These are phyloP conservation scores for Vanilla planifolia DNA, from an alignment of 106 monocot species.

Conservation along the genomic window DNA sequence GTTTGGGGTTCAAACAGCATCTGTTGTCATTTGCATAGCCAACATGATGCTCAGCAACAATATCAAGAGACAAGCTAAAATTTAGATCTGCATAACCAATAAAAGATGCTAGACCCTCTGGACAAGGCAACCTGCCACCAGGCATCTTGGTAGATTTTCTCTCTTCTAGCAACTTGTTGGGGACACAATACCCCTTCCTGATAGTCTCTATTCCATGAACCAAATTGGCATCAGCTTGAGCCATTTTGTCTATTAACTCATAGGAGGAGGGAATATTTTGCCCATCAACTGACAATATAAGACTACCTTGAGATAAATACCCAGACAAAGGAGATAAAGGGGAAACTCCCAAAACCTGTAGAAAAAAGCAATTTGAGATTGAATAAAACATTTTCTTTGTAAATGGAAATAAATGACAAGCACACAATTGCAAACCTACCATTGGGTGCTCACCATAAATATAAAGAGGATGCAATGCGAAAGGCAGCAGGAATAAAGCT, in stretches of 20 bases:
- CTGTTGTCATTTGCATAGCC: conserved; percentile 13
- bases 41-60: neutral
- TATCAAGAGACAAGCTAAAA: conserved; percentile 26
- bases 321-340: conserved; percentile 47
- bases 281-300: conserved; percentile 64
- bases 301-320: conserved; percentile 52
- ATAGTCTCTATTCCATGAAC: neutral
- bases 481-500: conserved; percentile 48
- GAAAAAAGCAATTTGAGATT: conserved; percentile 7
- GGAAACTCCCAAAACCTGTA: conserved; percentile 64
- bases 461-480: conserved; percentile 61
- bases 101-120: conserved; percentile 56
- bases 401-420: neutral
- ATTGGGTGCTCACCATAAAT: conserved; percentile 42
- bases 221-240: conserved; percentile 23
- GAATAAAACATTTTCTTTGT: conserved; percentile 2
- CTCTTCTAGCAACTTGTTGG: conserved; percentile 38
- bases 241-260: conserved; percentile 51
- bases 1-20: conserved; percentile 52
- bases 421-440: conserved; percentile 39
- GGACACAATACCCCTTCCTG: conserved; percentile 76
- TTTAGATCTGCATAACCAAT: conserved; percentile 22
- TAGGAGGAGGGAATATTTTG: conserved; percentile 36
- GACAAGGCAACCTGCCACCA: conserved; percentile 44
- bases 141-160: conserved; percentile 11